Base-by-base conservation (phyloP, 208 protist genomes). In the Trypanosoma theileri region DNA sequence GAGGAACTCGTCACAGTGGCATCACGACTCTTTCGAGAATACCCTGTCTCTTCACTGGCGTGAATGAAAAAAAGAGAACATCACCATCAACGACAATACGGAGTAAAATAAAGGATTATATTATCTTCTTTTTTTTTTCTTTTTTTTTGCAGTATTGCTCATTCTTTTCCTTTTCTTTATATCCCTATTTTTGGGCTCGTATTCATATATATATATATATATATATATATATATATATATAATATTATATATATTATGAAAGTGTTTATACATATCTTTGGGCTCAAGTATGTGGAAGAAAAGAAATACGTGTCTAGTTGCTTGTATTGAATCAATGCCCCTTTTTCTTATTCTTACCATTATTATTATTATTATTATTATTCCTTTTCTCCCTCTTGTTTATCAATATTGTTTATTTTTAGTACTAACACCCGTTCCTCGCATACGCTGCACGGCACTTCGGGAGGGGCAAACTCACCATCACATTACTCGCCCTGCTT, bases 1-100 rank as follows among this genome's bases (percentile, higher is more conserved):
- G 75, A 86, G 22, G 41, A 81, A 9, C 31, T 91, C 19, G 87
- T 94, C 44, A 72, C 77, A 7, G 71, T 84, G 16, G 85, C 79
- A 3, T 91, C 87, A 46, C 73, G 77, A 7, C 73, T 94, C 12
- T 89, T 79, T 77, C 66, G 64, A 3, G 69, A 74, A 42, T 75
- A 75, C 51, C 71, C 75, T 26, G 16, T 41, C 0, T 17, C 13
- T 40, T 59, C 26, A 14, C 46, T 65, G 16, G 22, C 11, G 19
- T 66, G 44, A 48, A 48, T 3, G 3, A 48, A 48, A 48, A 48
- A 48, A 48, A 48, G 16, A 48, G 4, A 48, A 11, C 44, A 48
- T 14, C 44, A 48, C 10, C 10, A 48, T n/a, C 6, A 45, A 45
- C 6, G 31, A 59, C 7, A 40, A 24, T 59, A 4, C 16, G 14